A percentile compares a stretch with the other conserved stretches of the same genome.
Conservation (phyloP, 306 rosid genomes). For the Sphenostylis stenocarpa region DNA sequence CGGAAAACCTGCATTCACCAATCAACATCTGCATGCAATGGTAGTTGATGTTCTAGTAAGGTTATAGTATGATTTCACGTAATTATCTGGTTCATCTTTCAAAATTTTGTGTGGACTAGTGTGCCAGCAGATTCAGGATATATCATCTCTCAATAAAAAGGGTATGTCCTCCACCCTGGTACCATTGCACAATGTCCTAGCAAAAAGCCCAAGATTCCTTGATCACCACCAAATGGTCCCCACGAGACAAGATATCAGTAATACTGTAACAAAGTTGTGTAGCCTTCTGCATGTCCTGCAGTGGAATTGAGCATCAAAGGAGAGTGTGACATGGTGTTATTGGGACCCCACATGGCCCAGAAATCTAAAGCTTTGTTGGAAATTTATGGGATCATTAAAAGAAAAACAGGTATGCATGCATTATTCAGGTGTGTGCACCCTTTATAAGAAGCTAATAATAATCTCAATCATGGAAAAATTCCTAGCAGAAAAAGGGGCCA, state of each 20-base stretch:
- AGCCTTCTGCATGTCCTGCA: conserved; percentile 31
- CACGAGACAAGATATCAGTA: conserved; percentile 15
- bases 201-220: conserved; percentile 30
- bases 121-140: background rate
- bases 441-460: background rate
- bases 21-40: background rate
- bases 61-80: background rate
- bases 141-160: conserved; percentile 3
- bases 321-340: conserved; percentile 25
- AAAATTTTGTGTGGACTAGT: background rate
- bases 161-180: conserved; percentile 24
- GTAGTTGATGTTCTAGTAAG: background rate
- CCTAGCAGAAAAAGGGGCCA: background rate
- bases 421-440: background rate
- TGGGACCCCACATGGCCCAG: conserved; percentile 11
- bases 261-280: background rate
- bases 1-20: background rate
- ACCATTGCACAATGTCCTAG: conserved; percentile 8
- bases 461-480: background rate
- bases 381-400: background rate
- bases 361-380: background rate
- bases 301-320: conserved; percentile 20
- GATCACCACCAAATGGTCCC: conserved; percentile 38
- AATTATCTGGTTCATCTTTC: background rate
- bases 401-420: background rate